Conservation (phyloP, 345 rosid species). For the Excoecaria agallocha region DNA sequence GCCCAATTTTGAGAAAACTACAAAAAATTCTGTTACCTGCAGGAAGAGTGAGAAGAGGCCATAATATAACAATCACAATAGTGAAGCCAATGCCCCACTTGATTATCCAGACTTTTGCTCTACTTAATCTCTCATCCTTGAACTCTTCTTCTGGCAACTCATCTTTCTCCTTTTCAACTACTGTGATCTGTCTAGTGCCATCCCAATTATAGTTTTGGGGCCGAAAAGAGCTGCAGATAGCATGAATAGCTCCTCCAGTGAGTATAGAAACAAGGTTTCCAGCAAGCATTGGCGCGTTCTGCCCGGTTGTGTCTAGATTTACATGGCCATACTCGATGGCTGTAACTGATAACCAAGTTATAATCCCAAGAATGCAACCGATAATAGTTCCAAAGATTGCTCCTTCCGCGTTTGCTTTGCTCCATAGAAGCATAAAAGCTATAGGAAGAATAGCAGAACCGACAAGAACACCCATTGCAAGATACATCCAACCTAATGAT, state of each 20-base stretch:
- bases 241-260: constrained; percentile 74
- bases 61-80: constrained; percentile 54
- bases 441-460: constrained; percentile 93
- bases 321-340: constrained; percentile 58
- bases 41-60: constrained; percentile 81
- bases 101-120: constrained; percentile 74
- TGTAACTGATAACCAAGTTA: constrained; percentile 68
- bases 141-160: constrained; percentile 64
- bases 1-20: no score
- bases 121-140: constrained; percentile 65
- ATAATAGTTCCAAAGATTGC: constrained; percentile 64
- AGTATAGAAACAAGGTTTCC: constrained; percentile 82
- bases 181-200: constrained; percentile 71
- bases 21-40: constrained; percentile 45
- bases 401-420: constrained; percentile 78
- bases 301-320: constrained; percentile 71
- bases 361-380: constrained; percentile 73
- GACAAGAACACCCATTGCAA: constrained; percentile 82
- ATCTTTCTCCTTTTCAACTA: constrained; percentile 57
- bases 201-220: constrained; percentile 87
- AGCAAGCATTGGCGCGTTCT: constrained; percentile 84
- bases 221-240: constrained; percentile 52
- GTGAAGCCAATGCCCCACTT: constrained; percentile 87
- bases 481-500: constrained; percentile 96
- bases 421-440: constrained; percentile 90